Evolutionary conservation across 768 basidiomycete genomes (phyloP).

Genomic region (Imleria badia): DNA sequence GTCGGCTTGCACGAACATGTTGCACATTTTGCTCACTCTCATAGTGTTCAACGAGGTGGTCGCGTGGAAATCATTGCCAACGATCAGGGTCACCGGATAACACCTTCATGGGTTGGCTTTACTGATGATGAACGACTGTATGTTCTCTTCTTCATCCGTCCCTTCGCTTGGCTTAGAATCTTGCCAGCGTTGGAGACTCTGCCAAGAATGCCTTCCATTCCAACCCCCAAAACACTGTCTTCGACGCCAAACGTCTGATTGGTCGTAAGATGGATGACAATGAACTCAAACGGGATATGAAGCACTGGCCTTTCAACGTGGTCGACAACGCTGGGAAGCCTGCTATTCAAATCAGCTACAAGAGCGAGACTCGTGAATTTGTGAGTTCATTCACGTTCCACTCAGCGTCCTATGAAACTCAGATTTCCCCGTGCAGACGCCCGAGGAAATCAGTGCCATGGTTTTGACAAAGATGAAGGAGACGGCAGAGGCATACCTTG

Average conservation of each 20-base stretch:
- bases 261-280: slow-evolving; percentile 81
- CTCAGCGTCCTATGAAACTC: neutral
- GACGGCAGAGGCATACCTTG: slow-evolving; percentile 97
- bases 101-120: slow-evolving; percentile 84
- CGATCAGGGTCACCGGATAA: slow-evolving; percentile 88
- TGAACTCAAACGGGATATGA: slow-evolving; percentile 79
- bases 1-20: slow-evolving; percentile 24
- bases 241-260: slow-evolving; percentile 95
- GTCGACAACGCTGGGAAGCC: slow-evolving; percentile 81
- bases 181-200: slow-evolving; percentile 74
- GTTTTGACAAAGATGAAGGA: slow-evolving; percentile 98
- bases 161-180: neutral
- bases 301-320: slow-evolving; percentile 90
- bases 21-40: neutral
- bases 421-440: slow-evolving; percentile 50
- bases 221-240: slow-evolving; percentile 92
- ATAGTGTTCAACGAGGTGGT: slow-evolving; percentile 79
- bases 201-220: slow-evolving; percentile 96
- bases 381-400: slow-evolving; percentile 45
- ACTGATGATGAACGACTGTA: slow-evolving; percentile 74
- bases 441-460: slow-evolving; percentile 96
- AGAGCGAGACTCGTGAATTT: slow-evolving; percentile 77
- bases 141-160: neutral
- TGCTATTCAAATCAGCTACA: slow-evolving; percentile 72
- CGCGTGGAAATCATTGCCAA: slow-evolving; percentile 90